Evolutionary conservation across 2,329 filamentous ascomycete species (phyloP), one percentile per base, ranked within the genome.

Genomic region (Decorospora gaudefroyi): DNA sequence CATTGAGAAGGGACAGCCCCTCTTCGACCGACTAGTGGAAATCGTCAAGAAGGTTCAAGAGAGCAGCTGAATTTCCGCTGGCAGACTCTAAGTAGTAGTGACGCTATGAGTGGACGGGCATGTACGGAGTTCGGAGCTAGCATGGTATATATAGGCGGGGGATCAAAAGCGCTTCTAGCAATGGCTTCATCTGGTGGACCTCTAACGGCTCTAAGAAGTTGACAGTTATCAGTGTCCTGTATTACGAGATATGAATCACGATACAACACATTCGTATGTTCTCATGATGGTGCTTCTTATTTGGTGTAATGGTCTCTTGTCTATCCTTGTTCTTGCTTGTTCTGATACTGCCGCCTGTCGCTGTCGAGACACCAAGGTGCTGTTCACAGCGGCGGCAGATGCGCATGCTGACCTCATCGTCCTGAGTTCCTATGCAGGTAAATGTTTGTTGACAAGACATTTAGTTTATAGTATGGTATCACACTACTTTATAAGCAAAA

Each of bases 11-110:
- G 76, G 72, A 16, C 88, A 97, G 68, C 86, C 88, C 66, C 80
- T 97, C 43, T 95, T 85, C 74, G 74, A 81, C 46, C 80, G 84
- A 65, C 81, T 96, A 22, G 80, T 90, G 32, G 78, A 87, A 62
- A 78, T 92, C 45, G 90, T 97, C 45, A 81, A 87, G 75, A 88
- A 86, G 70, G 91, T 97, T 19, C 90, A 96, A 66, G 49, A 43
- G 30, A 41, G 47, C 34, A 56, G 53, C 46, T 57, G 53, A 57
- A 52, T 52, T 39, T 32, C 51, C 27, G 43, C 30, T 28, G 39
- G 46, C 26, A 55, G 49, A 49, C 59, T 52, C 31, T 55, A 42
- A 39, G 33, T 28, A 41, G 25, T 32, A 31, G 27, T 17, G n/a
- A n/a, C 29, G 15, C 11, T 43, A 19, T 16, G 30, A 29, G 10